These are phyloP conservation scores for Lasiosphaeria hispida DNA, from an alignment of 495 filamentous ascomycete species.

Conservation along the genomic window DNA sequence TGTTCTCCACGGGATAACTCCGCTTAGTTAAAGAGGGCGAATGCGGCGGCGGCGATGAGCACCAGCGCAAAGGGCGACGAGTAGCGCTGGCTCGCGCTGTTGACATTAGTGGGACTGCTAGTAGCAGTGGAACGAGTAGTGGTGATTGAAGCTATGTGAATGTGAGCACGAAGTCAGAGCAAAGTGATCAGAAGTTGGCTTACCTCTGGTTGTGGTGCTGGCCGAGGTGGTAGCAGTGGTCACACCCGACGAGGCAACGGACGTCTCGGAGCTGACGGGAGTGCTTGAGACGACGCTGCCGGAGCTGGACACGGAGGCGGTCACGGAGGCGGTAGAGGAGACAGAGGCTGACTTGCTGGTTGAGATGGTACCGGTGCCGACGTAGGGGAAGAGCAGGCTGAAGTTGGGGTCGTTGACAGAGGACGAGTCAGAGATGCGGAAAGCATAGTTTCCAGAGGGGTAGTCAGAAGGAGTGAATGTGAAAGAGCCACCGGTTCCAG, in stretches of 20 bases:
- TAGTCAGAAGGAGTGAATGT: conserved; percentile 32
- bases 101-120: conserved; percentile 20
- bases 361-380: conserved; percentile 26
- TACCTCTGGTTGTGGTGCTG: conserved; percentile 20
- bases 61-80: conserved; percentile 37
- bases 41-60: conserved; percentile 32
- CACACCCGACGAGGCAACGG: not conserved
- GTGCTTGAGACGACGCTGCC: not conserved
- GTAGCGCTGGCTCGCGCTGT: conserved; percentile 33
- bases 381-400: conserved; percentile 36
- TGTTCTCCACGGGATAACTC: not conserved
- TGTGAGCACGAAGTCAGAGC: not conserved
- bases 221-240: conserved; percentile 26
- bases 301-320: conserved; percentile 15
- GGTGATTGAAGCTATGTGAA: conserved; percentile 4
- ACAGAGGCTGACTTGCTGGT: conserved; percentile 9
- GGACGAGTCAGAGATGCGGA: conserved; percentile 37
- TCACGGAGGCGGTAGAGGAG: conserved; percentile 24
- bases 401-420: conserved; percentile 36
- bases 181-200: not conserved
- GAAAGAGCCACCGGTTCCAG: conserved; percentile 30
- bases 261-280: not conserved
- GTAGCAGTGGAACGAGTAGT: conserved; percentile 11
- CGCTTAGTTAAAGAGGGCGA: conserved; percentile 40
- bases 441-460: conserved; percentile 42